Base-by-base conservation (phyloP, 495 filamentous ascomycete genomes). In the Evansstolkia leycettana region DNA sequence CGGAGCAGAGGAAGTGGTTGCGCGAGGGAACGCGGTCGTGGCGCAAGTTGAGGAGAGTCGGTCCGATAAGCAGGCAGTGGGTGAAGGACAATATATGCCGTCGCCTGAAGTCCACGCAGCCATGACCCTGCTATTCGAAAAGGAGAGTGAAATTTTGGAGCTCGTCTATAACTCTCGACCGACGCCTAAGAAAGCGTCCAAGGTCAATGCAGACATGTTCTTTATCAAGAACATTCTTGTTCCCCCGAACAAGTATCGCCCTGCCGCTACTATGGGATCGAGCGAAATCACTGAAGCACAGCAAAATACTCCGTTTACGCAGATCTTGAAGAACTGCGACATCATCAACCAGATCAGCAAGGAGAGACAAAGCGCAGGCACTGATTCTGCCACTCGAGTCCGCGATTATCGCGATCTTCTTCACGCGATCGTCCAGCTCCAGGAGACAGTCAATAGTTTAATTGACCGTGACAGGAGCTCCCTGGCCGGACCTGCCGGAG, bases 241-340 rank as follows among this genome's bases (percentile, higher is more conserved):
- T 2, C 87, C 92, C 11, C 90, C 92, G 0, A 95, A 90, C 51
- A 82, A 77, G 46, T 96, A 80, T 53, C 77, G 92, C n/a, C 86
- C 87, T 15, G 87, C 87, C 53, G 76, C 85, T n/a, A 67, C 70
- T 19, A 81, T 84, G 28, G 82, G 83, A 32, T 71, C 81, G 26
- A 74, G 76, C 11, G 76, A 80, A 25, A 77, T 95, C 37, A 70
- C 83, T 28, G 92, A 99, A 57, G 73, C 82, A 1, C 72, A 80
- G 39, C 81, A 90, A 50, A 99, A 99, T 57, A 73, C 67, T 1
- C 69, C 83, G 0, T 90, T 94, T 56, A 86, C 82, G 47, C 61
- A 71, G 36, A 83, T 99, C 35, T 54, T 99, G 19, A 76, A 73
- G 38, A 65, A 69, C 3, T 82, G 76, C 38, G 71, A 82, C 5